These are phyloP conservation scores for Udeniomyces megalosporus DNA, from an alignment of 768 basidiomycete genomes.

Conservation along the genomic window DNA sequence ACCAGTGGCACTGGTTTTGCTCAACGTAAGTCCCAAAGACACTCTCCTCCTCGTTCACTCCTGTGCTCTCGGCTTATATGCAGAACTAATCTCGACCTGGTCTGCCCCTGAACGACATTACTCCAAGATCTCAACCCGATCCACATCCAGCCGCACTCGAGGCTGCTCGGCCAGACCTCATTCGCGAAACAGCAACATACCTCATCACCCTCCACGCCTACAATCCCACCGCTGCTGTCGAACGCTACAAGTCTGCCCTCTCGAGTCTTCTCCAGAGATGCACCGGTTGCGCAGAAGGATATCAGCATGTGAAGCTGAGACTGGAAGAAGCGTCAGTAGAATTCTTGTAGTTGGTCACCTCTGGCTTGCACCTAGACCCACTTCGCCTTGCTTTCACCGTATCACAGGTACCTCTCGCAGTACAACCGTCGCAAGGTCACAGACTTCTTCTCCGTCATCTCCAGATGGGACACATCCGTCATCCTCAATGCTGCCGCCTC, in stretches of 20 bases:
- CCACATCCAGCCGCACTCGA: not conserved
- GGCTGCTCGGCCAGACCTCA: not conserved
- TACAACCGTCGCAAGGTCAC: not conserved
- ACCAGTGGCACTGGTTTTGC: constrained; percentile 11
- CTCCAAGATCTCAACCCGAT: not conserved
- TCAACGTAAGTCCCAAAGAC: not conserved
- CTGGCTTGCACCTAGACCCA: not conserved
- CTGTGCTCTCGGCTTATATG: not conserved
- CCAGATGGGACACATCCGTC: not conserved
- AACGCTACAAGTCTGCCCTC: constrained; percentile 45
- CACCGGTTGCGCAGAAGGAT: constrained; percentile 48
- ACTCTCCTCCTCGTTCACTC: not conserved
- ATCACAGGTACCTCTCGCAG: not conserved
- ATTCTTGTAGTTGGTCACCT: not conserved
- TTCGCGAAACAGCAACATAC: constrained; percentile 51
- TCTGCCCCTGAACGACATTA: not conserved
- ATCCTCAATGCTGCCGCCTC: constrained; percentile 44
- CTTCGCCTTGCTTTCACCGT: not conserved
- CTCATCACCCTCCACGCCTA: constrained; percentile 71
- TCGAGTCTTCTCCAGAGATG: constrained; percentile 46
- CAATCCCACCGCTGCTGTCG: constrained; percentile 38
- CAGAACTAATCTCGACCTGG: not conserved
- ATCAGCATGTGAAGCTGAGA: constrained; percentile 47
- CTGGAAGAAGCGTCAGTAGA: constrained; percentile 55
- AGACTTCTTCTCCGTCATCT: constrained; percentile 2